phyloP scores from a whole-genome alignment of 805 yeast genomes.

The Cyberlindnera mississippiensis region DNA sequence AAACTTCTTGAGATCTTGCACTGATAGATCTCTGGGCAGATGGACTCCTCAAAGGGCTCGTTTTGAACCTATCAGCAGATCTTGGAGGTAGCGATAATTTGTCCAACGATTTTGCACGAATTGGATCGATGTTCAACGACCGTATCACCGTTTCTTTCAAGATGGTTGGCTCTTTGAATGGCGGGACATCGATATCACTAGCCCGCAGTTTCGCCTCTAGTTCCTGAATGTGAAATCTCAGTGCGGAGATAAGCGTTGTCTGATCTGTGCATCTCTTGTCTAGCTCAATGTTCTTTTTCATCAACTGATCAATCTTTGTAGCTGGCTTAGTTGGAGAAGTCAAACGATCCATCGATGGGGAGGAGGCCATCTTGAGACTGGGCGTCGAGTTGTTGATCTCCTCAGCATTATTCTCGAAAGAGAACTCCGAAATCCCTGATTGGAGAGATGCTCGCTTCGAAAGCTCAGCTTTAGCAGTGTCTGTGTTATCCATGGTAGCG shows the following conservation, averaged over 20 bases:
- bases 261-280: constrained; percentile 19
- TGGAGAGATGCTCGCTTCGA: constrained; percentile 17
- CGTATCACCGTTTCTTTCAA: constrained; percentile 10
- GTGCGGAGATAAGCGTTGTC: constrained; percentile 9
- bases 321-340: constrained; percentile 10
- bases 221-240: constrained; percentile 17
- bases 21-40: constrained; percentile 1
- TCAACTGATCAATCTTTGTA: constrained; percentile 10
- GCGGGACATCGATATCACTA: constrained; percentile 12
- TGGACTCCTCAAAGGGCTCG: constrained; percentile 11
- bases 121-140: constrained; percentile 3
- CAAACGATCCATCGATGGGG: constrained; percentile 6
- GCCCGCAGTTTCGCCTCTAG: constrained; percentile 14
- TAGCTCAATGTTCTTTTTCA: constrained; percentile 16
- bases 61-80: constrained; percentile 33
- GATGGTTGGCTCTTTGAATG: constrained; percentile 8
- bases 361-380: too few species aligned
- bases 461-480: not conserved
- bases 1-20: constrained; percentile 5
- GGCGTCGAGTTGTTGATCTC: not conserved
- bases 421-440: constrained; percentile 19
- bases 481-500: not conserved
- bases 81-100: constrained; percentile 34
- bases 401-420: constrained; percentile 17
- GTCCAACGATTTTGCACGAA: constrained; percentile 4